phyloP scores from a whole-genome alignment of 2,329 filamentous ascomycete species.

The Arthroderma sp. region DNA sequence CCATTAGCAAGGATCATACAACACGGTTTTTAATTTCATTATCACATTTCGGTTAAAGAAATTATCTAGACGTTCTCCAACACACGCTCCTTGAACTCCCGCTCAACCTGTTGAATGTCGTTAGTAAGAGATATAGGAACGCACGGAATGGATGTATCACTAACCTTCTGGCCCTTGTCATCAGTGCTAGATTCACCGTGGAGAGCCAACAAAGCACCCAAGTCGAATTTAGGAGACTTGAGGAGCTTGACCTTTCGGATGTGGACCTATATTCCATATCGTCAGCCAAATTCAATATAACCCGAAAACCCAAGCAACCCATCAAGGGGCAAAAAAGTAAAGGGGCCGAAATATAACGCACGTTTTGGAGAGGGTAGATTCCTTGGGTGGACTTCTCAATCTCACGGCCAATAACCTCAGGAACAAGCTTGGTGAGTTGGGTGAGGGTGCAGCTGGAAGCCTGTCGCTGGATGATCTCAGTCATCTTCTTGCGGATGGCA shows the following conservation, averaged over 20 bases:
- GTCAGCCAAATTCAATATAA: background rate
- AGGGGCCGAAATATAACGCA: constrained; percentile 35
- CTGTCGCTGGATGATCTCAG: constrained; percentile 95
- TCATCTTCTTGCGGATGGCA: constrained; percentile 99
- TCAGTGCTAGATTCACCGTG: constrained; percentile 96
- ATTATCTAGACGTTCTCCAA: constrained; percentile 75
- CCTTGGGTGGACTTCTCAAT: constrained; percentile 99
- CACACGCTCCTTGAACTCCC: constrained; percentile 98
- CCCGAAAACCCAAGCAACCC: background rate
- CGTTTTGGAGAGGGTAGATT: constrained; percentile 99
- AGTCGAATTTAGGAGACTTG: constrained; percentile 97
- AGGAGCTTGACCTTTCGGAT: constrained; percentile 99
- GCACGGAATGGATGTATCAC: constrained; percentile 7
- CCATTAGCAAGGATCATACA: background rate
- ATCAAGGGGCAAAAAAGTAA: background rate
- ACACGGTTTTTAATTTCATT: background rate
- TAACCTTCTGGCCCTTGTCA: constrained; percentile 91
- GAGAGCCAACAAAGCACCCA: constrained; percentile 86
- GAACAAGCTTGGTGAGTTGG: constrained; percentile 97
- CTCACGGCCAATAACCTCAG: constrained; percentile 97
- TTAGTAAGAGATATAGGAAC: constrained; percentile 1
- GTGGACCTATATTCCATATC: constrained; percentile 57
- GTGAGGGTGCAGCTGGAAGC: constrained; percentile 85
- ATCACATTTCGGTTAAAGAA: background rate
- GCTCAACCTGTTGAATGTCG: constrained; percentile 40